Evolutionary conservation across 2,329 filamentous ascomycete species (phyloP).

Genomic region (Ophiostoma ips): DNA sequence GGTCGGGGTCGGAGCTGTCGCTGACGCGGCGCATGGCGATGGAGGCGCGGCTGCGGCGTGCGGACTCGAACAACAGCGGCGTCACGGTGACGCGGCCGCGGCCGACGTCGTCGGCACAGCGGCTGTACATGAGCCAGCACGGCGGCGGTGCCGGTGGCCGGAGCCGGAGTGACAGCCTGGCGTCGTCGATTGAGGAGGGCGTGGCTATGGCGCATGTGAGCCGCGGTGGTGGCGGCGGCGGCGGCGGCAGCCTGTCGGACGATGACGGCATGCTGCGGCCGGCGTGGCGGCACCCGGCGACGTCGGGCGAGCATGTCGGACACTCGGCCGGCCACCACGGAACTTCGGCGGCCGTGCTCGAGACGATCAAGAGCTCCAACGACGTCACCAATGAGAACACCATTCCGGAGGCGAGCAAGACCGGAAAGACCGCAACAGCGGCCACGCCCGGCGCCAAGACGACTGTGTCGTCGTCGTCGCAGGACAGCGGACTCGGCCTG

Average conservation of each 20-base stretch:
- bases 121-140: neutral
- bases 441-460: neutral
- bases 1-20: slow-evolving; percentile 2
- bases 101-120: slow-evolving; percentile 1
- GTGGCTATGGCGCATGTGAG: neutral
- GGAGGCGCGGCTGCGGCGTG: slow-evolving; percentile 9
- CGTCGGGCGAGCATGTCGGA: neutral
- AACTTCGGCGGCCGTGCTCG: slow-evolving; percentile 27
- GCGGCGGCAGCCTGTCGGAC: slow-evolving; percentile 17
- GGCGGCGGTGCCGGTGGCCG: neutral
- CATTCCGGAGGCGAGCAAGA: neutral
- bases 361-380: slow-evolving; percentile 32
- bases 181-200: slow-evolving; percentile 11
- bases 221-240: neutral
- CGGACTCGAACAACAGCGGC: slow-evolving; percentile 8
- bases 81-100: neutral
- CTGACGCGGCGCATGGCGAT: slow-evolving; percentile 9
- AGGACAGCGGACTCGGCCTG: slow-evolving; percentile 19
- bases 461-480: slow-evolving; percentile 9
- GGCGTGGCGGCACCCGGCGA: neutral
- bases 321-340: neutral
- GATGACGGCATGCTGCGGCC: slow-evolving; percentile 18
- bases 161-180: slow-evolving; percentile 10
- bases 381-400: slow-evolving; percentile 15
- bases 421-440: neutral